Base-by-base conservation (phyloP, 2,329 filamentous ascomycete species). In the Aspergillus sp. region DNA sequence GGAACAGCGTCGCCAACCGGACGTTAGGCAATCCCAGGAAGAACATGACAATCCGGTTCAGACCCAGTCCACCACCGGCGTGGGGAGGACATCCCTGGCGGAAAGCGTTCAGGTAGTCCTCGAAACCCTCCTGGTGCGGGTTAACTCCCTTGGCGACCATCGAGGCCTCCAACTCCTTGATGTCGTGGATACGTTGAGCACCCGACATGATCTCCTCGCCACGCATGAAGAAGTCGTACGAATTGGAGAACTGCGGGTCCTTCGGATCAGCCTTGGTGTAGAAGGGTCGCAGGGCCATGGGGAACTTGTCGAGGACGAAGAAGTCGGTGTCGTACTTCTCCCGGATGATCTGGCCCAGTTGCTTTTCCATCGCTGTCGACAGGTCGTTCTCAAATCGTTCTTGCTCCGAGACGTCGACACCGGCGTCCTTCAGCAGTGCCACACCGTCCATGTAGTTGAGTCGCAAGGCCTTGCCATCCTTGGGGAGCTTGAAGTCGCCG, bases 231-330 rank as follows among this genome's bases (percentile, higher is more conserved):
- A 84, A 82, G 64, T 84, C 81, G 66, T 82, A 84, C 3, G 76
- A 80, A 70, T 83, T 82, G 39, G 76, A 87, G 53, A 88, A 78
- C 33, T 75, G 74, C 46, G 79, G 75, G 58, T 86, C 79, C 39
- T 78, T 73, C 2, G 80, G 79, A 61, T 86, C 86, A 45, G 86
- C 82, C 73, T 91, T 88, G 51, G 91, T 89, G 71, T 96, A 97
- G 71, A 95, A 95, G 4, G 91, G 91, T 29, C 93, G 81, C 19
- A 93, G 87, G 34, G 77, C 75, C 67, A 93, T 82, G 40, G 93
- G 93, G 77, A 95, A 98, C 71, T 97, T 93, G 75, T 97, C 91
- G 52, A 98, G 79, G 26, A 94, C 84, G 73, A 95, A 97, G 73
- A 97, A 97, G 73, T 98, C 93, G 50, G 89, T 93, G 64, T 85